Percentiles rank a stretch among this genome's conserved stretches.
phyloP scores from a whole-genome alignment of 208 protist genomes.

The Leishmania amazonensis region DNA sequence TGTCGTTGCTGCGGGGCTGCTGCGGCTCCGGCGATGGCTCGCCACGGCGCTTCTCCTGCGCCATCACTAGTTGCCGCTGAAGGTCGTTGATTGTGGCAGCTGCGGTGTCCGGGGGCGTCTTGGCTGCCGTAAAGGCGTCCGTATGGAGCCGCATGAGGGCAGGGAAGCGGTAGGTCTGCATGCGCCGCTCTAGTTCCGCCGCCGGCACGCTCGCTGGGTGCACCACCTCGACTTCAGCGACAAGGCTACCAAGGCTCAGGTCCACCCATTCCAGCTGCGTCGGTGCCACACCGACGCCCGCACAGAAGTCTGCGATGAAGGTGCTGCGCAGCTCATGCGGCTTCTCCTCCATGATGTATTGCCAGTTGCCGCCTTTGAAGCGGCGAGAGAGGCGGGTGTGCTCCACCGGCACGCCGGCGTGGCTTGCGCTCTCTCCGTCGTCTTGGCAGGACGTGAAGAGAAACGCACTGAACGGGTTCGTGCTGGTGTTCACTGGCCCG shows the following conservation, averaged over 20 bases:
- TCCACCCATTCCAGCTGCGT: constrained; percentile 38
- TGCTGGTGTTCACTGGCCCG: neutral
- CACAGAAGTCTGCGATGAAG: constrained; percentile 47
- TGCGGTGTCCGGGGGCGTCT: constrained; percentile 46
- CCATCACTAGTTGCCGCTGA: constrained; percentile 39
- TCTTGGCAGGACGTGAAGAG: neutral
- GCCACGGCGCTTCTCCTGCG: constrained; percentile 7
- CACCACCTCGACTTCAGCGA: constrained; percentile 41
- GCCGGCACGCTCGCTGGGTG: constrained; percentile 38
- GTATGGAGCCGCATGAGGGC: constrained; percentile 38
- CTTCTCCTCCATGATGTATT: constrained; percentile 50
- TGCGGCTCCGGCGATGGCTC: constrained; percentile 29
- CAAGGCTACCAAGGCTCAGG: constrained; percentile 33
- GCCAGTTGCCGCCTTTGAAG: constrained; percentile 60
- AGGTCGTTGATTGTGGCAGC: constrained; percentile 31
- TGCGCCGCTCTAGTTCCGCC: constrained; percentile 42
- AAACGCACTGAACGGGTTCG: constrained; percentile 4
- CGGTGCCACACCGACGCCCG: constrained; percentile 42
- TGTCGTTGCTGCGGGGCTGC: constrained; percentile 16
- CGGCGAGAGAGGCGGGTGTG: constrained; percentile 31
- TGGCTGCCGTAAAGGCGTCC: constrained; percentile 30
- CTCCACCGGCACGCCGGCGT: constrained; percentile 3
- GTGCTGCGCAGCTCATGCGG: constrained; percentile 47
- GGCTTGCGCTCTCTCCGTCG: neutral
- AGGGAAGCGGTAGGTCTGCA: constrained; percentile 45